Evolutionary conservation across 768 basidiomycete species (phyloP), one percentile per base, ranked within the genome.

Genomic region (Kwoniella pini): DNA sequence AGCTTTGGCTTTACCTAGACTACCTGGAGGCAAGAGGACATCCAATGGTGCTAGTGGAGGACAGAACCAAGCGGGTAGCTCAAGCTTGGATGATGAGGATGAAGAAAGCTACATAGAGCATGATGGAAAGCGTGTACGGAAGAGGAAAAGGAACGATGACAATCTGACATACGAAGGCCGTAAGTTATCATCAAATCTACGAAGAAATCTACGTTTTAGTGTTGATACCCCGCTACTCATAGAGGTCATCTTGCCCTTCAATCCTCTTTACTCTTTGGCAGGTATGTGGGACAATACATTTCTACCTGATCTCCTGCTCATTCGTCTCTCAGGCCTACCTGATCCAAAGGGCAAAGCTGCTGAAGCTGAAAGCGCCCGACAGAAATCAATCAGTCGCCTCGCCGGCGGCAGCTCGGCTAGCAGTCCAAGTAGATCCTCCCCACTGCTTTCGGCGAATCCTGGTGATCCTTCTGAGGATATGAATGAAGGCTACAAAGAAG

Each of bases 171-270:
- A 68, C 48, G 66, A 72, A 63, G 71, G 71, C 17, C 68, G 71
- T 72, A 52, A 68, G 71, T 66, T 4, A 11, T 17, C 26, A 7
- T 36, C 33, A 36, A 7, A 36, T n/a, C 9, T n/a, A n/a, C 22
- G 6, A 45, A 45, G 9, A 19, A 50, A n/a, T n/a, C n/a, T n/a
- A n/a, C n/a, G n/a, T n/a, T 15, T 36, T 2, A 51, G 12, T 5
- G 15, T 28, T 1, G 13, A 19, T 15, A 24, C 15, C 30, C 27
- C 9, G 51, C 2, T 15, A 3, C 24, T 1, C 27, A 26, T 19
- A 72, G 71, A 68, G 64, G 46, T 63, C 38, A 59, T 66, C 10
- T 57, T 72, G 1, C 45, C 48, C 19, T 69, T 63, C 54, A 70
- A 69, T 39, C 68, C 71, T 1, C 59, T 72, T 0, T 65, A 70